Conservation (phyloP, 345 rosid genomes). For the Populus alba region DNA sequence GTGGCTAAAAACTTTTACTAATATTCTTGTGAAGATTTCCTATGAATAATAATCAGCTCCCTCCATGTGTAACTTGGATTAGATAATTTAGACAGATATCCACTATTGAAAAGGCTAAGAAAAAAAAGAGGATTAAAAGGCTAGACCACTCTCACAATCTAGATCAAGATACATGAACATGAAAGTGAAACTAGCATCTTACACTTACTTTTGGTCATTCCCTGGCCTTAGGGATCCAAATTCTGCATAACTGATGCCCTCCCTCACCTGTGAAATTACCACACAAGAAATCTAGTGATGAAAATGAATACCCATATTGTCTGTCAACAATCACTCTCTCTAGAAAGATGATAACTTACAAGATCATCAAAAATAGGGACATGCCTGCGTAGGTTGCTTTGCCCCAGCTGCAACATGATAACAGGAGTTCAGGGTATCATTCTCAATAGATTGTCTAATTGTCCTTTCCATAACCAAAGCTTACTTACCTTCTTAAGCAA, state of each 20-base stretch:
- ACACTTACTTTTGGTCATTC: constrained; percentile 56
- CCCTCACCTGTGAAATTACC: constrained; percentile 55
- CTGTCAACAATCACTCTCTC: neutral
- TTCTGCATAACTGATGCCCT: constrained; percentile 46
- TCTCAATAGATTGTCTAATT: neutral
- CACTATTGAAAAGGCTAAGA: neutral
- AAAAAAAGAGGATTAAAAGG: neutral
- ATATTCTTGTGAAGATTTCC: neutral
- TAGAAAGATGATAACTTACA: constrained; percentile 46
- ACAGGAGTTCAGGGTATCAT: constrained; percentile 6
- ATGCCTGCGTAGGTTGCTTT: constrained; percentile 53
- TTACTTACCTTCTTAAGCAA: constrained; percentile 66
- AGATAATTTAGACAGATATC: neutral
- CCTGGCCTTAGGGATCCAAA: constrained; percentile 39
- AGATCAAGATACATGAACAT: neutral
- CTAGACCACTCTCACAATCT: neutral
- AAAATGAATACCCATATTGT: neutral
- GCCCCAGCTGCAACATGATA: constrained; percentile 58
- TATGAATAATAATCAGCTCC: neutral
- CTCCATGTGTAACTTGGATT: neutral
- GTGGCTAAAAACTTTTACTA: neutral
- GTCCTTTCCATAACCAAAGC: constrained; percentile 11
- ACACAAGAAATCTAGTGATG: constrained; percentile 14
- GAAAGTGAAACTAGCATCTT: neutral
- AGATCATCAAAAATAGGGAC: constrained; percentile 43